These are phyloP conservation scores for Leishmania arabica DNA, from an alignment of 208 protist species.

Conservation along the genomic window DNA sequence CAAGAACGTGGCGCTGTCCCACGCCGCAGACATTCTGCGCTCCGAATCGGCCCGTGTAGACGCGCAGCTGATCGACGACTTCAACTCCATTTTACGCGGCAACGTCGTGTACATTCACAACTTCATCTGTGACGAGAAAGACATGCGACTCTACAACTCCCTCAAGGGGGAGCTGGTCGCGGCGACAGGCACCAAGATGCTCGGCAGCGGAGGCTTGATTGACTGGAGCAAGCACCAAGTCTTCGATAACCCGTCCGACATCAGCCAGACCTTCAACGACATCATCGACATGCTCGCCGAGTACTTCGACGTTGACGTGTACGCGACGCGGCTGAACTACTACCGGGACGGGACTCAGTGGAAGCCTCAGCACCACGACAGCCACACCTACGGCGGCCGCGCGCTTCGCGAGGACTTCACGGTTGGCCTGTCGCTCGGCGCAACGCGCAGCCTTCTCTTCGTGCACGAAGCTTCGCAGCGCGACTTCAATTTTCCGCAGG, in stretches of 20 bases:
- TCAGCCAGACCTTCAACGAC: constrained; percentile 84
- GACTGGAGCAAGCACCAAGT: constrained; percentile 93
- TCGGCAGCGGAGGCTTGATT: constrained; percentile 67
- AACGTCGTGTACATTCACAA: constrained; percentile 89
- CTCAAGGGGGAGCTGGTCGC: constrained; percentile 79
- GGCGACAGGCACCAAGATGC: constrained; percentile 60
- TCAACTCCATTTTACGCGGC: constrained; percentile 61
- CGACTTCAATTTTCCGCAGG: constrained; percentile 92
- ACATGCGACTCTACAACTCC: constrained; percentile 62
- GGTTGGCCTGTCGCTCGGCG: constrained; percentile 88
- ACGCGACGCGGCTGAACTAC: constrained; percentile 92
- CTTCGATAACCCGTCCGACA: constrained; percentile 88
- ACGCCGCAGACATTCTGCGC: constrained; percentile 63
- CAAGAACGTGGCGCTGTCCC: constrained; percentile 66
- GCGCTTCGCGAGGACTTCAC: constrained; percentile 90
- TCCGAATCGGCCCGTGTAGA: constrained; percentile 77
- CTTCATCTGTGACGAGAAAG: constrained; percentile 68
- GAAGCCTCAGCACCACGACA: constrained; percentile 95
- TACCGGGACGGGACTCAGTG: constrained; percentile 91
- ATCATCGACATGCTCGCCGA: constrained; percentile 86
- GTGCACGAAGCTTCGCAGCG: constrained; percentile 83
- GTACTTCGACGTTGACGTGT: constrained; percentile 92
- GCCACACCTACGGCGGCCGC: constrained; percentile 87
- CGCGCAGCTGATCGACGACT: constrained; percentile 76
- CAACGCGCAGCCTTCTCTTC: constrained; percentile 82